Conservation (phyloP, 768 basidiomycete species). For the Trametes villosa region DNA sequence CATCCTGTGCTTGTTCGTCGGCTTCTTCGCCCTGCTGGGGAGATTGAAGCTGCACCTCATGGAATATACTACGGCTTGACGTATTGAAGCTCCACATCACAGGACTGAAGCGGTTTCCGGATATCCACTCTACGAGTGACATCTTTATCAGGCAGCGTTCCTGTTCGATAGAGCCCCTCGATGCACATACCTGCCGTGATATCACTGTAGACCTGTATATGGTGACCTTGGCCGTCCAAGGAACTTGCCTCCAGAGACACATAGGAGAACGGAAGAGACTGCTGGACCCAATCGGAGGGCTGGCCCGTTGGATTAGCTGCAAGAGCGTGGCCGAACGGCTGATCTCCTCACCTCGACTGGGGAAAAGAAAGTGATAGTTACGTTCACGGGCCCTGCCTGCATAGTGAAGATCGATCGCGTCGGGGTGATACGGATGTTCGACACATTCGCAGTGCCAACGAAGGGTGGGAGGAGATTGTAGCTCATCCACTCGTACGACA, state of each 20-base stretch:
- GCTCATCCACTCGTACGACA: conserved; percentile 22
- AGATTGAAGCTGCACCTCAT: conserved; percentile 5
- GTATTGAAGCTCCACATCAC: conserved; percentile 10
- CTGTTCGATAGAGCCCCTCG: too few relatives aligned
- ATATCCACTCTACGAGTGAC: conserved; percentile 15
- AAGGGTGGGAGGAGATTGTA: not conserved
- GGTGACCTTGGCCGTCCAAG: conserved; percentile 38
- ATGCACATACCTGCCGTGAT: conserved; percentile 42
- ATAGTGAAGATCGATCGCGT: conserved; percentile 40
- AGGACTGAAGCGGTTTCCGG: not conserved
- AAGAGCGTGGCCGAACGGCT: not conserved
- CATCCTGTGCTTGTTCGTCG: conserved; percentile 18
- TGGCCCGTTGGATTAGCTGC: conserved; percentile 3
- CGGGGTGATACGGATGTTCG: conserved; percentile 36
- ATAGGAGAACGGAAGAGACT: conserved; percentile 47
- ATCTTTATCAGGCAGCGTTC: not conserved
- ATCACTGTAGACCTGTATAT: conserved; percentile 44
- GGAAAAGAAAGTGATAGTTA: conserved; percentile 43
- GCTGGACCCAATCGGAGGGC: conserved; percentile 41
- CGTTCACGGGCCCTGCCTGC: conserved; percentile 39
- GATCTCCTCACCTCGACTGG: conserved; percentile 41
- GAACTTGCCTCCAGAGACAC: conserved; percentile 36
- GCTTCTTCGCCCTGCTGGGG: conserved; percentile 6
- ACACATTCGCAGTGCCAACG: conserved; percentile 21
- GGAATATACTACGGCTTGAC: not conserved